phyloP scores from a whole-genome alignment of 257 asterid species.

The Solanum neorickii region DNA sequence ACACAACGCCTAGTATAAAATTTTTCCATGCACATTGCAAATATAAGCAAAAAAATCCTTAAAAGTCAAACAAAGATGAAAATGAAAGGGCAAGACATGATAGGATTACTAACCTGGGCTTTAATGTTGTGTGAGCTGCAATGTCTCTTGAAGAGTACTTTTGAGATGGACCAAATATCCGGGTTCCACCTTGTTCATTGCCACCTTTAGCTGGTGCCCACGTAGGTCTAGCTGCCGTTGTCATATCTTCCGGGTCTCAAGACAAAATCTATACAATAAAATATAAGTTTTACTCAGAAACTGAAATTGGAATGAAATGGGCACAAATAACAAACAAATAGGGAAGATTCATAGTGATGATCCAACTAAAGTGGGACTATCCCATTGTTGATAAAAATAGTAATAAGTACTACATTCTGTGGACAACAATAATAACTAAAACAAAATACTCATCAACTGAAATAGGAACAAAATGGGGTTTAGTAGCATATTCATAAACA shows the following conservation, averaged over 20 bases:
- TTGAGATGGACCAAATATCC: conserved; percentile 93
- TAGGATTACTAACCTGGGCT: conserved; percentile 52
- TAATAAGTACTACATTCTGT: not conserved
- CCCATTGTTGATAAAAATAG: not conserved
- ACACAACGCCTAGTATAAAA: not conserved
- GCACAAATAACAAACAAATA: not conserved
- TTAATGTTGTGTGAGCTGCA: conserved; percentile 81
- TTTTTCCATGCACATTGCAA: not conserved
- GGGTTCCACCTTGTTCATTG: conserved; percentile 93
- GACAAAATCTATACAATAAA: not conserved
- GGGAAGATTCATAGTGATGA: not conserved
- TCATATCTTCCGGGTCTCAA: conserved; percentile 24
- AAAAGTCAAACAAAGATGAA: not conserved
- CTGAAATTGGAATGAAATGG: not conserved
- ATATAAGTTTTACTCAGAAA: not conserved
- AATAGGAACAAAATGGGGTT: not conserved
- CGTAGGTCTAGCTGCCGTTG: conserved; percentile 99
- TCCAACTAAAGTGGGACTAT: not conserved
- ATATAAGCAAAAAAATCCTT: not conserved
- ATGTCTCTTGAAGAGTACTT: conserved; percentile 93
- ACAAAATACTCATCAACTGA: not conserved
- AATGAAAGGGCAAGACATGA: not conserved
- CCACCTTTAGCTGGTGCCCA: conserved; percentile 99
- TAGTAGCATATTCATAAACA: not conserved
- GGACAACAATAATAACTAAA: not conserved